phyloP scores from a whole-genome alignment of 306 rosid genomes.

The Ormosia emarginata region DNA sequence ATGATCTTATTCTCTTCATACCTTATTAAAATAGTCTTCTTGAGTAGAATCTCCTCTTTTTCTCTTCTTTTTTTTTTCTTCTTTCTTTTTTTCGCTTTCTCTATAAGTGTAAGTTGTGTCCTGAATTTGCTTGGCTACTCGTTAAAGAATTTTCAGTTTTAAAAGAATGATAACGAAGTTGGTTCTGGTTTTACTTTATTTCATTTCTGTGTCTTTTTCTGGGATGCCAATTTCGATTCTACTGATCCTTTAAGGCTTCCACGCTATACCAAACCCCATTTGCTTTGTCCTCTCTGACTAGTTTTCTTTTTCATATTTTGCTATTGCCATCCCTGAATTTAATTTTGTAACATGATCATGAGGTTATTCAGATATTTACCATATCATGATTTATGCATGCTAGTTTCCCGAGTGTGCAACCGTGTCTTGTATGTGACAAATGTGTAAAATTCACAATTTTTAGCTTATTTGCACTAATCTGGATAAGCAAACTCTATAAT shows the following conservation, averaged over 20 bases:
- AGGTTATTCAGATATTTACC: neutral
- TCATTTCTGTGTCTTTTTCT: constrained; percentile 24
- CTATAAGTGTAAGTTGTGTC: neutral
- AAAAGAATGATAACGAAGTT: neutral
- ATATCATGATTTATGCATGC: constrained; percentile 15
- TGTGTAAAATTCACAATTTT: constrained; percentile 13
- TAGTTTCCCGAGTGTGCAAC: neutral
- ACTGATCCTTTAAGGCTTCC: constrained; percentile 11
- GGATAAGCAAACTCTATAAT: neutral
- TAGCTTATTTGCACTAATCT: neutral
- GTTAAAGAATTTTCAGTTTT: constrained; percentile 3
- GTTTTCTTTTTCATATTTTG: neutral
- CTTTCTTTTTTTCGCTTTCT: too few species aligned
- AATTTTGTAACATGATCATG: neutral
- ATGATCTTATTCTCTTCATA: too few species aligned
- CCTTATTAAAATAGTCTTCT: too few species aligned
- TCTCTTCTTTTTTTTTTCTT: too few species aligned
- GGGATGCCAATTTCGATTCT: constrained; percentile 34
- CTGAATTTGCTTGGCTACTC: constrained; percentile 20
- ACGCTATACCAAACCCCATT: constrained; percentile 44
- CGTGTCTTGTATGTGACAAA: constrained; percentile 7
- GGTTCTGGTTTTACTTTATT: constrained; percentile 2
- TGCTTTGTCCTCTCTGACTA: constrained; percentile 8
- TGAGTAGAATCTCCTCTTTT: too few species aligned
- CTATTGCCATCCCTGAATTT: constrained; percentile 6